Evolutionary conservation across 306 rosid species (phyloP), one percentile per base, ranked within the genome.

Genomic region (Cicer bijugum): DNA sequence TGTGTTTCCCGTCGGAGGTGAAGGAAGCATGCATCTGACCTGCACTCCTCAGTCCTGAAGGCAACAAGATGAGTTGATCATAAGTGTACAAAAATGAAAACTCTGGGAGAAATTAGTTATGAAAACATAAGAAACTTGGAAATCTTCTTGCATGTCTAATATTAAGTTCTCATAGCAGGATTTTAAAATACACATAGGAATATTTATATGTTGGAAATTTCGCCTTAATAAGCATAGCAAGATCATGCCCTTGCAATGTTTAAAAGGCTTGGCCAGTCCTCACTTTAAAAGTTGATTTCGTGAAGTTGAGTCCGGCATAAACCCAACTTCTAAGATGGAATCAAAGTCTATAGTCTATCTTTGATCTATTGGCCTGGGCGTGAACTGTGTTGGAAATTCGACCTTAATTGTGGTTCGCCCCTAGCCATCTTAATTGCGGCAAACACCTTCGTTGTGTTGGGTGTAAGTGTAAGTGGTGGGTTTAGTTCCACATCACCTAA

Each of bases 1-100:
- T 81, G 74, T 89, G 96, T 84, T 87, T 92, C 77, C 97, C 98
- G 4, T 92, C 98, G 0, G 85, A 79, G 35, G 96, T 90, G 79
- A 92, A 90, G 38, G 96, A 90, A 39, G 98, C 91, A 40, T 80
- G 82, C 78, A 81, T 82, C 67, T 89, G 91, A 84, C 86, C 91
- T 12, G 82, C 86, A 78, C 81, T 84, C 73, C 84, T 83, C 55
- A 79, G 77, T 44, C 98, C 98, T 92, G 78, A 74, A 45, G 15
- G 43, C 12, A 44, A 64, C 80, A 35, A 12, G 72, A 8, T 20
- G 14, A 12, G 6, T 33, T 67, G 16, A 17, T 37, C 51, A 74
- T 8, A 16, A 40, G 2, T 12, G 62, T 37, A 33, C 9, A 44
- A 57, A 52, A 66, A 37, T 7, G 57, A 48, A 72, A 55, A 75